These are phyloP conservation scores for Botrytis squamosa DNA, from an alignment of 2,329 filamentous ascomycete species.

Conservation along the genomic window DNA sequence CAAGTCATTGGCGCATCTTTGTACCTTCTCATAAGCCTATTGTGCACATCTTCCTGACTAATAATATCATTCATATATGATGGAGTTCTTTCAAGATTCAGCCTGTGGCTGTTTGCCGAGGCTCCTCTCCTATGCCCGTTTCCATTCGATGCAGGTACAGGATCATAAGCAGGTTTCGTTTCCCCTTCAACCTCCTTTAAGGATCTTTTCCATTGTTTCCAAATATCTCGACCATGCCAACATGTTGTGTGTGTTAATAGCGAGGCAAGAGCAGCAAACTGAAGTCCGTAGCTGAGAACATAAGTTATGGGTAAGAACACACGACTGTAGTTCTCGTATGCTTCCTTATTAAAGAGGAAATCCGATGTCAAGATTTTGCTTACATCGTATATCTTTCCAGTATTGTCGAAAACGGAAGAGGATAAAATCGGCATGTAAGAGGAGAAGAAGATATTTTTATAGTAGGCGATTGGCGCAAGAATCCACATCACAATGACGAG, in stretches of 20 bases:
- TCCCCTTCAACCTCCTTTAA: conserved; percentile 60
- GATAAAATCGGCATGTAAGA: conserved; percentile 87
- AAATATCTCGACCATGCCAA: conserved; percentile 83
- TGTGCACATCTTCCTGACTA: conserved; percentile 77
- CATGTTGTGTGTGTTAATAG: conserved; percentile 77
- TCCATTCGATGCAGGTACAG: conserved; percentile 40
- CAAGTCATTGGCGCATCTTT: conserved; percentile 77
- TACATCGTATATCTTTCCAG: conserved; percentile 76
- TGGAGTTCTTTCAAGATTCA: conserved; percentile 40
- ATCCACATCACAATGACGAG: conserved; percentile 84
- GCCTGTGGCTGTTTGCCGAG: conserved; percentile 17
- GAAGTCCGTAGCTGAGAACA: conserved; percentile 80
- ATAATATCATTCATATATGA: conserved; percentile 53
- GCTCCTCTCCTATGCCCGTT: conserved; percentile 20
- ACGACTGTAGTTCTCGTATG: conserved; percentile 77
- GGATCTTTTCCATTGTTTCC: conserved; percentile 70
- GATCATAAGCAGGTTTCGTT: conserved; percentile 52
- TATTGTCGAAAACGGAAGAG: conserved; percentile 82
- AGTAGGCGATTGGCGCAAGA: conserved; percentile 76
- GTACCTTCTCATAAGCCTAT: conserved; percentile 78
- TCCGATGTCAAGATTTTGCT: conserved; percentile 74
- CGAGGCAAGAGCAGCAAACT: conserved; percentile 79
- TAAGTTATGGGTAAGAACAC: conserved; percentile 87
- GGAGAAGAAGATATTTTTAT: conserved; percentile 74
- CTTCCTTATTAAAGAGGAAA: conserved; percentile 73